Evolutionary conservation across 73 alveolate species (phyloP).

Genomic region (Paramecium biaurelia): DNA sequence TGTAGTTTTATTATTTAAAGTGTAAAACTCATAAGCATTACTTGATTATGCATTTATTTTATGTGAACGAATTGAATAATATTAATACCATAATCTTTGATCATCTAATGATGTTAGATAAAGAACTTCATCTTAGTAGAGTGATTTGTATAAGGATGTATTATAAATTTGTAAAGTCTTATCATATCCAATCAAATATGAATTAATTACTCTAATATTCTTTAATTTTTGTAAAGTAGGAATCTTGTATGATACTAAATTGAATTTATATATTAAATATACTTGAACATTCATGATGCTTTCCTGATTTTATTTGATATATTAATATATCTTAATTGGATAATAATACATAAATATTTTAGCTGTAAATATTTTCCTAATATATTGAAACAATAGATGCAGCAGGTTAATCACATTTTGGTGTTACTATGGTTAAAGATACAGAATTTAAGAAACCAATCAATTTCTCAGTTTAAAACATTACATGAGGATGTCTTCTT

Average conservation of each 20-base stretch:
- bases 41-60: not conserved
- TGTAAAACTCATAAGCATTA: not conserved
- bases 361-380: not conserved
- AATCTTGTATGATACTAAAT: not conserved
- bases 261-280: not conserved
- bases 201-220: not conserved
- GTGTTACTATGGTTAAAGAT: not conserved
- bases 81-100: not conserved
- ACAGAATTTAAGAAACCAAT: slow-evolving; percentile 11
- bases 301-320: not conserved
- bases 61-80: not conserved
- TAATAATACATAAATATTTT: not conserved
- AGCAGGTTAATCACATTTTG: not conserved
- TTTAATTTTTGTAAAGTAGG: not conserved
- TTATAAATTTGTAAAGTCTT: not conserved
- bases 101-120: slow-evolving; percentile 11
- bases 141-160: not conserved
- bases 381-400: not conserved
- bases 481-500: slow-evolving; percentile 12
- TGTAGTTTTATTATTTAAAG: not conserved
- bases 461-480: not conserved
- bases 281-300: slow-evolving; percentile 4
- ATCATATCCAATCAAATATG: slow-evolving; percentile 16
- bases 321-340: not conserved
- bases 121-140: not conserved